Percentiles rank a stretch among this genome's conserved stretches.
phyloP scores from a whole-genome alignment of 495 filamentous ascomycete genomes.

The Penicillium chermesinum region DNA sequence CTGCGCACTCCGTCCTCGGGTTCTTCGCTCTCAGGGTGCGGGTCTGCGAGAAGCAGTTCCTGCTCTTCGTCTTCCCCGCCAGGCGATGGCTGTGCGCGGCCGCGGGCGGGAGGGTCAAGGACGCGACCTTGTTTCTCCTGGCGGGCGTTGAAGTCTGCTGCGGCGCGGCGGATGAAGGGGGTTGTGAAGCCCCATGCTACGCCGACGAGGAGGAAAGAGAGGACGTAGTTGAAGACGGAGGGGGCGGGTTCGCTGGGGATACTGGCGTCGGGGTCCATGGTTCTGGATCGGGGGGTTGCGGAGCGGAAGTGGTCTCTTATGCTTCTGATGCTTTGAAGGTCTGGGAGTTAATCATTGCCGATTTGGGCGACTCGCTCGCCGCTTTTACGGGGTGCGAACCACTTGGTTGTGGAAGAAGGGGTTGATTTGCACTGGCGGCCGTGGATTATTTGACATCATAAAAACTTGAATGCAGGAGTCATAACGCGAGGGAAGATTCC shows the following conservation, averaged over 20 bases:
- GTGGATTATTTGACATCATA: too few relatives aligned
- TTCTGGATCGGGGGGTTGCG: not conserved
- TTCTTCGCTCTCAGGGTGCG: conserved; percentile 5
- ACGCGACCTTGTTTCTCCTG: conserved; percentile 27
- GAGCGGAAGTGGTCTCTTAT: not conserved
- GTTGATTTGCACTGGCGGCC: too few relatives aligned
- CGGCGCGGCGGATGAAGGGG: conserved; percentile 55
- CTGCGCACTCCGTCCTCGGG: conserved; percentile 12
- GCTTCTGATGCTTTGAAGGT: not conserved
- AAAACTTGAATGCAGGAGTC: too few relatives aligned
- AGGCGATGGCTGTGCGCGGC: conserved; percentile 9
- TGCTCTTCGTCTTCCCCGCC: conserved; percentile 11
- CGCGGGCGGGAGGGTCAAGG: conserved; percentile 2
- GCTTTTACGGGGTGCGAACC: too few relatives aligned
- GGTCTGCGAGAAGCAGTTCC: conserved; percentile 14
- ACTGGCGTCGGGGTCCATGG: conserved; percentile 29
- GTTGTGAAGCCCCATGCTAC: conserved; percentile 74
- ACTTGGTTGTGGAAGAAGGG: too few relatives aligned
- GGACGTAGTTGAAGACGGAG: conserved; percentile 68
- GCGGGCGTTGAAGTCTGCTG: conserved; percentile 52
- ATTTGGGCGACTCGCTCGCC: too few relatives aligned
- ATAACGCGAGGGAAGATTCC: too few relatives aligned
- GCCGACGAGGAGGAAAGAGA: conserved; percentile 88
- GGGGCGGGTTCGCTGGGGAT: conserved; percentile 51
- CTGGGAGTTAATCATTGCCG: too few relatives aligned